Base-by-base conservation (phyloP, 768 basidiomycete species). In the Lactarius trivialis region DNA sequence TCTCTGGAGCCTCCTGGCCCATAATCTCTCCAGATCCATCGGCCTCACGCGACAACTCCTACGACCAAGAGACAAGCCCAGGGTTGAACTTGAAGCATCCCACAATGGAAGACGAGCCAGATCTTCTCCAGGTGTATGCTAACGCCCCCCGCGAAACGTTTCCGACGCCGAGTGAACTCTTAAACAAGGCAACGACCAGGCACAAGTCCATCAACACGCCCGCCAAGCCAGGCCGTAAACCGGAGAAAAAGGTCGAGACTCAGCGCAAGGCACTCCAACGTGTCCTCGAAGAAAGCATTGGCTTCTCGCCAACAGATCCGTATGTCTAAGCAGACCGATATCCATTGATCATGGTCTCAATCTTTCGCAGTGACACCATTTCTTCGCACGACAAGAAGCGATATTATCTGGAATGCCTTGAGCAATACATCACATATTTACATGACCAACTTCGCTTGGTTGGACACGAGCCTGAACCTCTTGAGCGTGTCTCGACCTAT, bases 331-430 rank as follows among this genome's bases (percentile, higher is more conserved):
- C 56, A 36, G 19, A n/a, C 45, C 11, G 32, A 37, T 39, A 39
- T 33, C 26, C 28, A 24, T 41, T n/a, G 51, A 55, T 36, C 43
- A 60, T 34, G 37, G 58, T 41, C 7, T 60, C 56, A 48, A n/a
- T 49, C 21, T 11, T 32, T 12, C 15, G 15, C 58, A 86, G 85
- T 1, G 88, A 89, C 55, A 78, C 78, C n/a, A 88, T 90, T 59
- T 85, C 88, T 3, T 88, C 86, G 7, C 88, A 90, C 67, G 88
- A 89, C 68, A 89, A 89, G 68, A 89, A 89, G 67, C 75, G 88
- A 2, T 79, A 85, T 67, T 89, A 89, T 68, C 78, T 89, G 26
- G 86, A 87, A 67, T 86, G 85, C 65, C 72, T 90, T 7, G 88
- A 90, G 66, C 81, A 85, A 61, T 90, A 89, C 70, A 81, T 88